Base-by-base conservation (phyloP, 1,139 yeast genomes). In the Blastobotrys illinoisensis region DNA sequence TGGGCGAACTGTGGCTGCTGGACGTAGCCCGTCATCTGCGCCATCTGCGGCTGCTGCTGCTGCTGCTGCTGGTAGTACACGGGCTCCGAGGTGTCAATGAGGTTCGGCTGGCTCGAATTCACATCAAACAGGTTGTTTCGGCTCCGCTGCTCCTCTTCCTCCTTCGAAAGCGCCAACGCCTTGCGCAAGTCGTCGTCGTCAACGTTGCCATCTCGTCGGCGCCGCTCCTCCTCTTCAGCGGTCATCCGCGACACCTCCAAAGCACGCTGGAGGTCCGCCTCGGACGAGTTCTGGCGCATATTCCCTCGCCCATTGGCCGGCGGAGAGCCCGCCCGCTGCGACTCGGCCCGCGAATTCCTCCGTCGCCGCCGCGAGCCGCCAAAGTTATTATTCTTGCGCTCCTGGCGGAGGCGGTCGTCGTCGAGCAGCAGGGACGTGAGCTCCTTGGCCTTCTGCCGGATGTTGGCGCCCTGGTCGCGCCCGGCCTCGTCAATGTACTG, bases 371-470 rank as follows among this genome's bases (percentile, higher is more conserved):
- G 21, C 21, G 44, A 44, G 11, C 53, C 44, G 7, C 13, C 40
- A 5, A 19, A 48, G 46, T 47, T 50, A 9, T 45, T 47, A 2
- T 28, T 28, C 26, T 55, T 43, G 16, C 99, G 79, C 70, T 88
- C 98, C 57, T 80, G 81, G 51, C 80, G 76, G 63, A 93, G 79
- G 64, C 96, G 78, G 64, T 90, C 97, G 60, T 88, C 95, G 67
- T 93, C 96, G 64, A 80, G 78, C 65, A 93, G 74, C 58, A 93
- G 73, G 18, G 86, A 73, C 0, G 96, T 91, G 71, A 93, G 77
- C 64, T 89, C 97, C 69, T 87, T 88, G 11, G 99, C 98, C 72
- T 91, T 89, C 49, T 88, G 90, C 59, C 99, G 79, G 60, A 93
- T 71, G 54, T 89, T 81, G 9, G 89, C 88, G 18, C 99, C 99